phyloP scores from a whole-genome alignment of 495 filamentous ascomycete genomes.

The Penicillium tannophilum region DNA sequence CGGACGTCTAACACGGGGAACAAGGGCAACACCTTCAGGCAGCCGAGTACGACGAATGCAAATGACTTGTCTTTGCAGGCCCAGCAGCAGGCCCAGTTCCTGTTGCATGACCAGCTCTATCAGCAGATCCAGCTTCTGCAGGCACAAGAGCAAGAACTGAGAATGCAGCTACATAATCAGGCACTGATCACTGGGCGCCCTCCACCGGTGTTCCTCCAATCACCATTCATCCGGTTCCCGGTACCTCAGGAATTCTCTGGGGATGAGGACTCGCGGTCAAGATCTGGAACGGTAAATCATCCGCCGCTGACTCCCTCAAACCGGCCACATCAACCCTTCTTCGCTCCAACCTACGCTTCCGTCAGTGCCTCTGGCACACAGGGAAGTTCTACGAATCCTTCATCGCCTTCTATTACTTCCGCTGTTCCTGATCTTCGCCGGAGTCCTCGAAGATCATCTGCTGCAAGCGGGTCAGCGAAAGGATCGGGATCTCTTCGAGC shows the following conservation, averaged over 20 bases:
- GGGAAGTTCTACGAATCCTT: slow-evolving; percentile 60
- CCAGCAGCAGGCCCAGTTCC: slow-evolving; percentile 51
- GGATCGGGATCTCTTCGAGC: slow-evolving; percentile 58
- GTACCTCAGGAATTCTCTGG: slow-evolving; percentile 39
- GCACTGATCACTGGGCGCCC: slow-evolving; percentile 54
- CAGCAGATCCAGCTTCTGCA: slow-evolving; percentile 67
- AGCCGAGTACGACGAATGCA: slow-evolving; percentile 31
- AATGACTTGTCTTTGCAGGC: slow-evolving; percentile 50
- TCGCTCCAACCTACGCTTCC: slow-evolving; percentile 51
- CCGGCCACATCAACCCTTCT: slow-evolving; percentile 49
- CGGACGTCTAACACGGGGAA: slow-evolving; percentile 57
- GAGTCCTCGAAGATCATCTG: slow-evolving; percentile 57
- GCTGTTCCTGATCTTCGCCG: slow-evolving; percentile 59
- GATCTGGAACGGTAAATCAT: slow-evolving; percentile 50
- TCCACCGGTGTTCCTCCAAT: slow-evolving; percentile 50
- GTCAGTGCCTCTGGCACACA: slow-evolving; percentile 45
- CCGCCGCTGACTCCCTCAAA: slow-evolving; percentile 49
- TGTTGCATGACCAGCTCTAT: slow-evolving; percentile 60
- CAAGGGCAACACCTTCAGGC: slow-evolving; percentile 39
- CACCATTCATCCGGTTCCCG: slow-evolving; percentile 48
- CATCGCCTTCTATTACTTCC: slow-evolving; percentile 60
- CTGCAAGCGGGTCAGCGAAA: slow-evolving; percentile 53
- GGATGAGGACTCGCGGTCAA: slow-evolving; percentile 45
- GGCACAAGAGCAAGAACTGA: slow-evolving; percentile 64
- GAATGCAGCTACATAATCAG: slow-evolving; percentile 62